Evolutionary conservation across 1,284 basidiomycete genomes (phyloP).

Genomic region (Jaminaea rosea): DNA sequence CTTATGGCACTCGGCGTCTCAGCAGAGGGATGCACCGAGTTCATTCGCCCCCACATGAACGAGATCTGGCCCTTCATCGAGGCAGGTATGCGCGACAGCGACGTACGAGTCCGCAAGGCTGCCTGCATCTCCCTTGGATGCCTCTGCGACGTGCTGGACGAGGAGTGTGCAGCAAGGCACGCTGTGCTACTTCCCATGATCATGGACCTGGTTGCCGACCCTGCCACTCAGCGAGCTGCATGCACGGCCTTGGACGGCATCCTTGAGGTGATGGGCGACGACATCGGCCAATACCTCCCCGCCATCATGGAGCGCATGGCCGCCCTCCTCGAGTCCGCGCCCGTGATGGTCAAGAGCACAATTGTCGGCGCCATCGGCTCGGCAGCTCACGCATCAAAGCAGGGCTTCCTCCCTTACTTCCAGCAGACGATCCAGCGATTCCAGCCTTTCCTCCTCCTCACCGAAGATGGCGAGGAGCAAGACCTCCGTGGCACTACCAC

Average conservation of each 20-base stretch:
- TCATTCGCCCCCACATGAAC: conserved; percentile 84
- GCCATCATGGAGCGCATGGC: conserved; percentile 93
- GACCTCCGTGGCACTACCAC: conserved; percentile 95
- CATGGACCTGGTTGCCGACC: conserved; percentile 67
- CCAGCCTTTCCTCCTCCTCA: conserved; percentile 71
- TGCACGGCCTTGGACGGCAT: conserved; percentile 94
- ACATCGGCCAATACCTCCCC: conserved; percentile 79
- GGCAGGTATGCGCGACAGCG: conserved; percentile 72
- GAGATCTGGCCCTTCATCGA: conserved; percentile 94
- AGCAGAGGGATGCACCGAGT: conserved; percentile 97
- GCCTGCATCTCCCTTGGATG: conserved; percentile 91
- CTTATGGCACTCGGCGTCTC: conserved; percentile 92
- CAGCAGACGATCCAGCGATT: conserved; percentile 81
- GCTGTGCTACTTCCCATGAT: conserved; percentile 67
- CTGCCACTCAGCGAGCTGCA: conserved; percentile 77
- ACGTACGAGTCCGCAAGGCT: conserved; percentile 82
- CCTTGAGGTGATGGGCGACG: conserved; percentile 86
- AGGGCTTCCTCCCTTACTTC: conserved; percentile 89
- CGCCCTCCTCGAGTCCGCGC: conserved; percentile 76
- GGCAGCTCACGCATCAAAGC: conserved; percentile 94
- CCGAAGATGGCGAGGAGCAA: conserved; percentile 66
- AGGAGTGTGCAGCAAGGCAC: conserved; percentile 81
- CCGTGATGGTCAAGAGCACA: conserved; percentile 79
- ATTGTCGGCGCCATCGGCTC: conserved; percentile 97
- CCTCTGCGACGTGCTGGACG: conserved; percentile 94